Percentiles rank a stretch among this genome's conserved stretches.
Evolutionary conservation across 2,329 filamentous ascomycete genomes (phyloP).

Genomic region (Zelopaecilomyces penicillatus): DNA sequence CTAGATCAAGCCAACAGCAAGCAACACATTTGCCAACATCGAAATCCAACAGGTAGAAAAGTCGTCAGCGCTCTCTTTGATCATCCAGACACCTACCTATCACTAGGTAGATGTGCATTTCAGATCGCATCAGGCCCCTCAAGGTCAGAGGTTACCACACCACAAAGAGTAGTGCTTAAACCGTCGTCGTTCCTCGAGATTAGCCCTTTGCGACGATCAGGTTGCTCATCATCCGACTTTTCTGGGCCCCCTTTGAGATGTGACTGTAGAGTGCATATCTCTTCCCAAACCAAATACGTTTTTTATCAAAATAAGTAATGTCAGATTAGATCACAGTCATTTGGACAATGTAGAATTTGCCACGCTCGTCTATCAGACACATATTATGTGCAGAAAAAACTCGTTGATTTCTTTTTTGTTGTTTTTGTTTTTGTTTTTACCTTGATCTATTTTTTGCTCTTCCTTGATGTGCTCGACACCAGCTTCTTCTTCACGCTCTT

Average conservation of each 20-base stretch:
- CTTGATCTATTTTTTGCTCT: slow-evolving; percentile 42
- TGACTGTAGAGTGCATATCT: slow-evolving; percentile 3
- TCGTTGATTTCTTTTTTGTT: slow-evolving; percentile 1
- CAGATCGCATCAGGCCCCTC: slow-evolving; percentile 28
- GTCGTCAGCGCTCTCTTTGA: slow-evolving; percentile 45
- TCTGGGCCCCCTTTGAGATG: background rate
- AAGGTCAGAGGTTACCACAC: slow-evolving; percentile 31
- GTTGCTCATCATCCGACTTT: slow-evolving; percentile 42
- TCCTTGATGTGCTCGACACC: slow-evolving; percentile 52
- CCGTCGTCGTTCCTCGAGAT: slow-evolving; percentile 13
- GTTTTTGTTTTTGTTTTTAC: slow-evolving; percentile 5
- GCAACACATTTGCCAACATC: background rate
- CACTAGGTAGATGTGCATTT: slow-evolving; percentile 13
- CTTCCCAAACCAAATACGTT: background rate
- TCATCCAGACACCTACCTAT: slow-evolving; percentile 34
- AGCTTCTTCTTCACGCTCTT: slow-evolving; percentile 93
- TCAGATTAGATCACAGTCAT: too few relatives aligned
- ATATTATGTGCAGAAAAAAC: too few relatives aligned
- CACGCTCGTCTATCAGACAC: too few relatives aligned
- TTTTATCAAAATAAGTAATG: too few relatives aligned
- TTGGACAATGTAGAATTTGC: too few relatives aligned
- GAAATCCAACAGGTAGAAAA: background rate
- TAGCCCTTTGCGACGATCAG: slow-evolving; percentile 21
- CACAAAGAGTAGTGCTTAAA: slow-evolving; percentile 16
- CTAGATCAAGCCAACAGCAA: too few relatives aligned